Evolutionary conservation across 306 rosid genomes (phyloP).

Genomic region (Pterocarpus santalinus): DNA sequence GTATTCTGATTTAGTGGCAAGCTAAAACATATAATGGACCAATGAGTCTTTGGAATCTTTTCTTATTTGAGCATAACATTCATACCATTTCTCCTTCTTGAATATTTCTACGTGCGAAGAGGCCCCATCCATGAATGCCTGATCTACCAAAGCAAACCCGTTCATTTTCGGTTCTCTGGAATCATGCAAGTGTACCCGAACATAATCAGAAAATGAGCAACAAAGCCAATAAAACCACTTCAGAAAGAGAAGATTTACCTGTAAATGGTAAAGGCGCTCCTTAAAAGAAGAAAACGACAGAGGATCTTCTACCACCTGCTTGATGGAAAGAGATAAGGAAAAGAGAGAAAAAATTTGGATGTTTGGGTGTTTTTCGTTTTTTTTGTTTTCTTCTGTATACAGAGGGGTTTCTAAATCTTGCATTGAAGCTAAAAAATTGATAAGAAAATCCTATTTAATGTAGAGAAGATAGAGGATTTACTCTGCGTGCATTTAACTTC

Average conservation of each 20-base stretch:
- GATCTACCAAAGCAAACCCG: slow-evolving; percentile 94
- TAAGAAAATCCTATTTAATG: not conserved
- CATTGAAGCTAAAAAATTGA: slow-evolving; percentile 23
- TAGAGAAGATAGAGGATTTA: slow-evolving; percentile 50
- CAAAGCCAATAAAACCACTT: slow-evolving; percentile 33
- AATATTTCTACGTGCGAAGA: slow-evolving; percentile 83
- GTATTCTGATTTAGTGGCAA: slow-evolving; percentile 42
- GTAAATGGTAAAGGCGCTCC: slow-evolving; percentile 81
- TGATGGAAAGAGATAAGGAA: slow-evolving; percentile 21
- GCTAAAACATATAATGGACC: slow-evolving; percentile 22
- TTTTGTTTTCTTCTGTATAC: too few relatives aligned
- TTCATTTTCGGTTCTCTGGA: slow-evolving; percentile 84
- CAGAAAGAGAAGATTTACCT: slow-evolving; percentile 59
- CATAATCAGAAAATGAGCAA: slow-evolving; percentile 39
- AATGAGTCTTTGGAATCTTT: slow-evolving; percentile 5
- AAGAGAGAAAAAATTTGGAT: not conserved
- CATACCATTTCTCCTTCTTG: slow-evolving; percentile 96
- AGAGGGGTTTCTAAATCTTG: not conserved
- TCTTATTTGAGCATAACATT: slow-evolving; percentile 32
- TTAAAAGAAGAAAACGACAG: slow-evolving; percentile 77
- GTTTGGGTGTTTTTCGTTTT: not conserved
- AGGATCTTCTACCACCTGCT: slow-evolving; percentile 70
- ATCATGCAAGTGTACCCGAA: slow-evolving; percentile 42
- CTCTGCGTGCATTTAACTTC: slow-evolving; percentile 69
- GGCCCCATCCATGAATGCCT: slow-evolving; percentile 98